phyloP scores from a whole-genome alignment of 129 eudicot species.

The Centrapalus pauciflorus region DNA sequence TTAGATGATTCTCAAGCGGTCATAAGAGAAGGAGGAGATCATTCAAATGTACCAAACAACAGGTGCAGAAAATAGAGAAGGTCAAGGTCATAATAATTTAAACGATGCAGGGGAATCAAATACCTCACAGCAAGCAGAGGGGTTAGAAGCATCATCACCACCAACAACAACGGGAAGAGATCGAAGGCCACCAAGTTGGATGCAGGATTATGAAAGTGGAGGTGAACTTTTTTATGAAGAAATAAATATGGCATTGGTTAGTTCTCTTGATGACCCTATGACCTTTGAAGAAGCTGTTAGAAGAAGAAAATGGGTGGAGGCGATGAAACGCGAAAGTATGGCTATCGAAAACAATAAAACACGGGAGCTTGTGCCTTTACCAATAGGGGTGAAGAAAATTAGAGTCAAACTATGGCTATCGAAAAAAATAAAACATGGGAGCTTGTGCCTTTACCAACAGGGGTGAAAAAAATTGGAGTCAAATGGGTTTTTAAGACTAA shows the following conservation, averaged over 20 bases:
- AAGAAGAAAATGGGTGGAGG: background rate
- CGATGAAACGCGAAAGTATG: background rate
- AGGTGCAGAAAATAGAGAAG: too few relatives aligned
- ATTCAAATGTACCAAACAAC: background rate
- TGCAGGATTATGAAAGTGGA: background rate
- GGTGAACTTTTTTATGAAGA: background rate
- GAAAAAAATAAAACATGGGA: constrained; percentile 10
- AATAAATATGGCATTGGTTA: background rate
- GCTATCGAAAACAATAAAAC: too few relatives aligned
- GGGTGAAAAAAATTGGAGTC: background rate
- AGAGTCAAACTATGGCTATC: too few relatives aligned
- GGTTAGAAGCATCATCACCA: too few relatives aligned
- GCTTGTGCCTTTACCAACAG: background rate
- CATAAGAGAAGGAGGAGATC: background rate
- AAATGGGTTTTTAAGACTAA: constrained; percentile 14
- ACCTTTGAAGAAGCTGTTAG: background rate
- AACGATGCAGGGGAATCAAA: too few relatives aligned
- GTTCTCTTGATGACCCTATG: background rate
- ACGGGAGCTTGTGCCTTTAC: too few relatives aligned
- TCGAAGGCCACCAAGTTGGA: background rate
- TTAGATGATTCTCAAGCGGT: too few relatives aligned
- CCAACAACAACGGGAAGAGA: background rate
- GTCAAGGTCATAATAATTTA: too few relatives aligned
- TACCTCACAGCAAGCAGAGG: too few relatives aligned
- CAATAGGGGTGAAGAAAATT: too few relatives aligned